Percentiles rank a stretch among this genome's conserved stretches.
phyloP scores from a whole-genome alignment of 2,329 filamentous ascomycete genomes.

The Phaeosphaeria sp. region DNA sequence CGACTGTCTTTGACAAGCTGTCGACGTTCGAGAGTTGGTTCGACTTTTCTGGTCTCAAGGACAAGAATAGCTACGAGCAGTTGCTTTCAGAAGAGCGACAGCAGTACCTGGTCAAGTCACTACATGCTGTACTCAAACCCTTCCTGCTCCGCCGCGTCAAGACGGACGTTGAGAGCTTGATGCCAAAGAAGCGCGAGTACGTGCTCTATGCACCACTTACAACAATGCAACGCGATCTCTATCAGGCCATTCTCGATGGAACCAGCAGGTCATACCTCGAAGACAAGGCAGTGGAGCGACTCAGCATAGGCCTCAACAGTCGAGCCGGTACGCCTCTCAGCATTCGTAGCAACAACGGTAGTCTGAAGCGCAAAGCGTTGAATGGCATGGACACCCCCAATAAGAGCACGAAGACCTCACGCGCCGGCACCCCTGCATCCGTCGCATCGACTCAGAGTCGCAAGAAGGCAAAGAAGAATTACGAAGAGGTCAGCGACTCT shows the following conservation, averaged over 20 bases:
- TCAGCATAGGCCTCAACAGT: conserved; percentile 55
- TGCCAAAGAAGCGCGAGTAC: conserved; percentile 98
- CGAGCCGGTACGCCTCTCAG: conserved; percentile 58
- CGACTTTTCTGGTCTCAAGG: conserved; percentile 90
- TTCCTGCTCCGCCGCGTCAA: conserved; percentile 89
- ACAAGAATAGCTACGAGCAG: conserved; percentile 79
- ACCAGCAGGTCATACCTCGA: conserved; percentile 68
- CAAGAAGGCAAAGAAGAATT: conserved; percentile 64
- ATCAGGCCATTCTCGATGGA: conserved; percentile 73
- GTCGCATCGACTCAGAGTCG: conserved; percentile 59
- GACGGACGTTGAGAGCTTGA: conserved; percentile 84
- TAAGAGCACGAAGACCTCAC: conserved; percentile 79
- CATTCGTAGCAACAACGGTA: conserved; percentile 52
- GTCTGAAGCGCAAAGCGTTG: conserved; percentile 65
- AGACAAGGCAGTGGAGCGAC: conserved; percentile 73
- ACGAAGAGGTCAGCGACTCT: conserved; percentile 77
- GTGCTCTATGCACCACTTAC: conserved; percentile 94
- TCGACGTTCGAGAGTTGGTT: conserved; percentile 97
- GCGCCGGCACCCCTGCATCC: conserved; percentile 74
- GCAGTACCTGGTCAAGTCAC: conserved; percentile 80
- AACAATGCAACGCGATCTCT: conserved; percentile 87
- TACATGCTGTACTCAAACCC: conserved; percentile 92
- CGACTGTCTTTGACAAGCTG: conserved; percentile 90
- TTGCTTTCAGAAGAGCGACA: conserved; percentile 81
- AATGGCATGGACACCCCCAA: conserved; percentile 57